phyloP scores from a whole-genome alignment of 352 stramenopile genomes.

The Phytophthora vignae region DNA sequence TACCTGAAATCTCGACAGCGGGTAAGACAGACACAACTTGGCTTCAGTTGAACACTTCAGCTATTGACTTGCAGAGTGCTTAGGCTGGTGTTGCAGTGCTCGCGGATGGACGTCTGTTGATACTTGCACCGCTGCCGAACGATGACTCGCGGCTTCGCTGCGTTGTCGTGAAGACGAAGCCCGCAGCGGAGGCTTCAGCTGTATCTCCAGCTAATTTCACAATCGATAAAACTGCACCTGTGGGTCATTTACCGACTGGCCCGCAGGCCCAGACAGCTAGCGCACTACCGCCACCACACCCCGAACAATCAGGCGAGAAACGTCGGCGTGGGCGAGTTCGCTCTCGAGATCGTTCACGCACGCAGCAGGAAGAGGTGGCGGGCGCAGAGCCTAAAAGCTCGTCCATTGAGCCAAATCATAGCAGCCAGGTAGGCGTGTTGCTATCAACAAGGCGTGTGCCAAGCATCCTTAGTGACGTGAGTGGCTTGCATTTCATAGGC shows the following conservation, averaged over 20 bases:
- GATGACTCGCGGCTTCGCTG: constrained; percentile 55
- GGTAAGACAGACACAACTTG: constrained; percentile 30
- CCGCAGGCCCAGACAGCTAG: constrained; percentile 4
- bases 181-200: constrained; percentile 17
- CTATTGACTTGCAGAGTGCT: constrained; percentile 1
- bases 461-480: constrained; percentile 14
- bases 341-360: constrained; percentile 14
- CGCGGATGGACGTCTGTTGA: constrained; percentile 49
- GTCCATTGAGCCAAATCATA: constrained; percentile 10
- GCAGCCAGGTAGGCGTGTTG: constrained; percentile 24
- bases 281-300: neutral
- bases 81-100: constrained; percentile 71
- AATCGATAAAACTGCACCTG: constrained; percentile 35
- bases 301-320: constrained; percentile 15
- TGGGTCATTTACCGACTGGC: neutral
- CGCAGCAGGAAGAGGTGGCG: constrained; percentile 18
- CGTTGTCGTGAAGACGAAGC: constrained; percentile 57
- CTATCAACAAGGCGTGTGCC: neutral
- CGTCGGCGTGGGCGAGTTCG: constrained; percentile 17
- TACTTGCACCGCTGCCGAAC: constrained; percentile 59
- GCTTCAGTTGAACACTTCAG: neutral
- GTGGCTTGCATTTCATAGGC: constrained; percentile 11
- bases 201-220: constrained; percentile 28
- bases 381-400: constrained; percentile 1
- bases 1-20: constrained; percentile 66